Conservation (phyloP, 2,329 filamentous ascomycete species). For the Aspergillus awamori region DNA sequence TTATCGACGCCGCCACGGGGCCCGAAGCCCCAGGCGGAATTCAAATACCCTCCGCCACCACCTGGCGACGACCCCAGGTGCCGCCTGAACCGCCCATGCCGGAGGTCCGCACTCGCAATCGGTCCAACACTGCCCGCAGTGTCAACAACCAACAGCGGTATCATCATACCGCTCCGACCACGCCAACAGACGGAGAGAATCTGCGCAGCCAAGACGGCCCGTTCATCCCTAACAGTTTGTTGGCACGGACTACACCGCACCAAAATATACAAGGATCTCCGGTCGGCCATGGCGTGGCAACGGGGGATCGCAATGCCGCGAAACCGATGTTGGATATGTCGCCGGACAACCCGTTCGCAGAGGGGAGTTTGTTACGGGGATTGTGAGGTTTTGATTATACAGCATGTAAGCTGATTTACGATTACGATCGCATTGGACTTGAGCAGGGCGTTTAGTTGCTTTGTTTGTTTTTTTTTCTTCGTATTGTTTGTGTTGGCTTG, state of each 20-base stretch:
- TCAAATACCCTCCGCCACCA: conserved; percentile 41
- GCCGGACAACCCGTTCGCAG: conserved; percentile 45
- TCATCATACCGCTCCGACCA: conserved; percentile 12
- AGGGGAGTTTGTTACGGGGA: conserved; percentile 49
- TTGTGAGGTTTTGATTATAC: conserved; percentile 15
- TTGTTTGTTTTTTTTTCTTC: neutral
- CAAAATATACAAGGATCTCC: conserved; percentile 19
- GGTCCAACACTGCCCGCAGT: conserved; percentile 41
- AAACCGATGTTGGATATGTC: conserved; percentile 50
- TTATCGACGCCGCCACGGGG: conserved; percentile 48
- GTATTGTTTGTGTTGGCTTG: neutral
- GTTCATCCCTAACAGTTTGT: conserved; percentile 43
- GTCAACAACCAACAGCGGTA: conserved; percentile 22
- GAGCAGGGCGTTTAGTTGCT: neutral
- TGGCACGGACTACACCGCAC: conserved; percentile 32
- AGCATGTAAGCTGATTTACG: neutral
- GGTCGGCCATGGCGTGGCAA: conserved; percentile 44
- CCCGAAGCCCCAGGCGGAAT: conserved; percentile 40
- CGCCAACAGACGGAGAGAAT: conserved; percentile 17
- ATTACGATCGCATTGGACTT: neutral
- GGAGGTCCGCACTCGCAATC: conserved; percentile 27
- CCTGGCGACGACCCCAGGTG: conserved; percentile 41
- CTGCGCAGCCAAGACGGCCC: conserved; percentile 23
- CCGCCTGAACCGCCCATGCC: conserved; percentile 19
- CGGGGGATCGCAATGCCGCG: conserved; percentile 42